Conservation (phyloP, 352 stramenopile species). For the Pythium dissotocum region DNA sequence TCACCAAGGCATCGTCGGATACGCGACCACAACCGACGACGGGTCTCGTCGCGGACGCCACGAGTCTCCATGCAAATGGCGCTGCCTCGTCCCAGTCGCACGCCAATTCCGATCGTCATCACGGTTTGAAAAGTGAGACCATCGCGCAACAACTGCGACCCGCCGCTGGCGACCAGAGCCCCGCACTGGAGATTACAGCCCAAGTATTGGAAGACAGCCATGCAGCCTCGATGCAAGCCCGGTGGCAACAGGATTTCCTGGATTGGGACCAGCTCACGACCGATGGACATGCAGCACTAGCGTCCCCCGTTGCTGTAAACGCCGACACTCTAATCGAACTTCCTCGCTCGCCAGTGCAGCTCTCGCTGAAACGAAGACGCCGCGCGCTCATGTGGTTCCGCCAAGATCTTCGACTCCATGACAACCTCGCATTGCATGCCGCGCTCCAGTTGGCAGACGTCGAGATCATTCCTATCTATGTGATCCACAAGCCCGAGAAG, state of each 20-base stretch:
- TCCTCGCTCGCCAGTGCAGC: not conserved
- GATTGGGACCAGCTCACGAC: conserved; percentile 12
- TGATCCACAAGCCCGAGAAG: conserved; percentile 77
- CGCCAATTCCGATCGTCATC: too few species aligned
- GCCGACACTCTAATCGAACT: not conserved
- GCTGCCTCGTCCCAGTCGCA: too few species aligned
- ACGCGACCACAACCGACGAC: not conserved
- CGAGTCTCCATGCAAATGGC: not conserved
- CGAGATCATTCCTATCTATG: conserved; percentile 80
- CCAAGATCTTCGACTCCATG: conserved; percentile 93
- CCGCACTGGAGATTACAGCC: not conserved
- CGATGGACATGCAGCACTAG: not conserved
- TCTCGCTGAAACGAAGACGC: conserved; percentile 22
- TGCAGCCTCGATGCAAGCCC: not conserved
- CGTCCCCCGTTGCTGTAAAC: not conserved
- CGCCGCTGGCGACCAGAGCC: not conserved
- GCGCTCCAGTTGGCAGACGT: conserved; percentile 39
- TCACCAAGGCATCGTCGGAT: conserved; percentile 13
- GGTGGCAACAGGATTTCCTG: conserved; percentile 22
- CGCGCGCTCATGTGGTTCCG: conserved; percentile 90
- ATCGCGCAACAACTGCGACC: not conserved
- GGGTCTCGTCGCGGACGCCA: not conserved
- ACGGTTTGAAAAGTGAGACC: not conserved
- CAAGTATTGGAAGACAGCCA: not conserved
- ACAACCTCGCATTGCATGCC: conserved; percentile 92